These are phyloP conservation scores for Cryptococcus sp. DNA, from an alignment of 1,284 basidiomycete species.

Conservation along the genomic window DNA sequence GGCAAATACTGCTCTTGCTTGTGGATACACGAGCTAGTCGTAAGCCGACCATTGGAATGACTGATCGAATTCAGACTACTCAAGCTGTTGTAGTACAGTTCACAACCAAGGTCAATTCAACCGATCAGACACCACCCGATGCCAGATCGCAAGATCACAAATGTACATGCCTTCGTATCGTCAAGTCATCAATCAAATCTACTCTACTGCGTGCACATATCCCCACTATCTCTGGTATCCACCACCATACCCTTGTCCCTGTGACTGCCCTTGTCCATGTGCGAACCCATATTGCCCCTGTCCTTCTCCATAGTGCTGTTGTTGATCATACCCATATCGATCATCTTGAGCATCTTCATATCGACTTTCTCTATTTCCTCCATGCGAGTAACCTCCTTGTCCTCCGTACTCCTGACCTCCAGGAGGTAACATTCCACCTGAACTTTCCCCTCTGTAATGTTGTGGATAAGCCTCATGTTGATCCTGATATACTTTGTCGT, in stretches of 20 bases:
- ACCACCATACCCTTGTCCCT: constrained; percentile 1
- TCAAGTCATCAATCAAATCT: too few relatives aligned
- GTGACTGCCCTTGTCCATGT: constrained; percentile 1
- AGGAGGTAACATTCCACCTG: not conserved
- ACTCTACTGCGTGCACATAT: too few relatives aligned
- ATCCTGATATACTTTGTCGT: constrained; percentile 9
- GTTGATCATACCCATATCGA: constrained; percentile 1
- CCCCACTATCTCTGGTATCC: not conserved
- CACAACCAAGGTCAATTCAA: too few relatives aligned
- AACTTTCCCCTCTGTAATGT: not conserved
- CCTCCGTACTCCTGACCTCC: not conserved
- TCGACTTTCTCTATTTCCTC: constrained; percentile 9
- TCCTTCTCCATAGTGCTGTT: not conserved
- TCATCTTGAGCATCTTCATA: constrained; percentile 26
- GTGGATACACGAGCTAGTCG: too few relatives aligned
- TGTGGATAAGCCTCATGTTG: not conserved
- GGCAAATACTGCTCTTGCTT: too few relatives aligned
- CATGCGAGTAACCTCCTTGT: constrained; percentile 6
- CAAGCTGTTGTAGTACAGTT: too few relatives aligned
- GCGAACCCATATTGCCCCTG: constrained; percentile 5
- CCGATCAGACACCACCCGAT: too few relatives aligned
- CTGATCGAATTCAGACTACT: too few relatives aligned
- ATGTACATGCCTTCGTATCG: too few relatives aligned
- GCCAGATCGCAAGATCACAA: too few relatives aligned
- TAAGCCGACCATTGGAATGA: too few relatives aligned